Conservation (phyloP, 2,329 filamentous ascomycete species). For the Coniochaeta prunicola region DNA sequence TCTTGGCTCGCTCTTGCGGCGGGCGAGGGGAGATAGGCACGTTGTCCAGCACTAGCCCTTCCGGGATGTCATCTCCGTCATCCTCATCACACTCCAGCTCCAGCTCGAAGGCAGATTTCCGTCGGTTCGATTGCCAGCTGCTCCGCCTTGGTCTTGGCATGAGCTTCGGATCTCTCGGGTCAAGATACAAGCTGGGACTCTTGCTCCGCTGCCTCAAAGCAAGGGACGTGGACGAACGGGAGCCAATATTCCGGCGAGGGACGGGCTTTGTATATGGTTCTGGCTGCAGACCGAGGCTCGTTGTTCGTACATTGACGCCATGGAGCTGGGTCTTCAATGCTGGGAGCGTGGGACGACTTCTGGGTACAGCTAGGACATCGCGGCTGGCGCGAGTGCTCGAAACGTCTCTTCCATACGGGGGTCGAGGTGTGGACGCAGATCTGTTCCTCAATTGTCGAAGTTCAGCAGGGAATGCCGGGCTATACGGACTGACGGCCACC, state of each 20-base stretch:
- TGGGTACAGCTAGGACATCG: constrained; percentile 20
- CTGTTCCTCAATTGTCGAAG: constrained; percentile 23
- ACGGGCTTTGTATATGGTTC: constrained; percentile 21
- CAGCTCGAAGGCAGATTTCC: constrained; percentile 63
- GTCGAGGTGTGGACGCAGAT: constrained; percentile 19
- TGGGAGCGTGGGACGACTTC: constrained; percentile 34
- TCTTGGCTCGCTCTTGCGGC: constrained; percentile 45
- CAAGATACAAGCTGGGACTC: constrained; percentile 40
- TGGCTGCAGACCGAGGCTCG: constrained; percentile 28
- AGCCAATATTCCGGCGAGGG: constrained; percentile 25
- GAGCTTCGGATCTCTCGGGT: constrained; percentile 33
- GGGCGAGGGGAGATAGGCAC: constrained; percentile 74
- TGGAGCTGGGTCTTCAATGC: constrained; percentile 38
- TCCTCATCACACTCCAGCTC: constrained; percentile 73
- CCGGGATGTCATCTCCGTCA: constrained; percentile 70
- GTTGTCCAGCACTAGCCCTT: constrained; percentile 73
- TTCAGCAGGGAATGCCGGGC: constrained; percentile 30
- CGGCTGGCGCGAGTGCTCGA: constrained; percentile 23
- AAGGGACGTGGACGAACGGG: constrained; percentile 31
- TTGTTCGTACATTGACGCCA: constrained; percentile 42
- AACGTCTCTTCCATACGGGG: constrained; percentile 21
- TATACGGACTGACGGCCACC: constrained; percentile 38
- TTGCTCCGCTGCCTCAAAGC: constrained; percentile 40
- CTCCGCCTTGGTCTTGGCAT: constrained; percentile 42
- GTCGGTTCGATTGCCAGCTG: constrained; percentile 64